Evolutionary conservation across 352 stramenopile genomes (phyloP), one percentile per base, ranked within the genome.

Genomic region (Phytophthora crassamura): DNA sequence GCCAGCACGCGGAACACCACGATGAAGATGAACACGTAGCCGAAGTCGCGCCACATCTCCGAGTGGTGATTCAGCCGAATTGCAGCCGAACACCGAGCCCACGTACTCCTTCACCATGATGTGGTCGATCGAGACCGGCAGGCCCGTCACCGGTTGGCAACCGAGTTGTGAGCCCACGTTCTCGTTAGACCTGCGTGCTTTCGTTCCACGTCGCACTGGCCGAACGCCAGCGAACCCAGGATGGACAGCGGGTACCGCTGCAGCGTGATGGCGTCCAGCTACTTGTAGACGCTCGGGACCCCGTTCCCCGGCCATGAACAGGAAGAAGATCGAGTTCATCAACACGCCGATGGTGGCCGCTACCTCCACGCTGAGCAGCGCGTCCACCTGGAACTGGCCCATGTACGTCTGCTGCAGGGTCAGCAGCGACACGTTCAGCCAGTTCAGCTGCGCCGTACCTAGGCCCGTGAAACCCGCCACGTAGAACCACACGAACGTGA

Each of bases 361-460:
- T 7, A 67, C 57, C 38, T 72, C 64, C 11, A 72, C 64, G 35
- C 57, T 72, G 12, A 55, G 64, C 36, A 72, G 48, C 8, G 64
- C 50, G 22, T 59, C 67, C 36, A 47, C 64, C 20, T 67, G 41
- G 43, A 78, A 55, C 56, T 78, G 74, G 11, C 74, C 74, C 50
- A 81, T 67, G 61, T 84, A 81, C 28, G 70, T 64, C 39, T 74
- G 40, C 50, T 82, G 20, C 39, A 82, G 53, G 9, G 82, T 54
- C 38, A 72, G 33, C 14, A 82, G 55, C 33, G 64, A 78, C 0
- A 72, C 33, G 32, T 69, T 74, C 46, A 75, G 40, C 69, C 65
- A 82, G 56, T 71, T 74, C 47, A 78, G 33, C 34, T 80, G 18
- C 8, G 48, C 58, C 45, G 52, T 72, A 43, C 20, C 48, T 15